phyloP scores from a whole-genome alignment of 257 asterid genomes.

The Scutellaria baicalensis region DNA sequence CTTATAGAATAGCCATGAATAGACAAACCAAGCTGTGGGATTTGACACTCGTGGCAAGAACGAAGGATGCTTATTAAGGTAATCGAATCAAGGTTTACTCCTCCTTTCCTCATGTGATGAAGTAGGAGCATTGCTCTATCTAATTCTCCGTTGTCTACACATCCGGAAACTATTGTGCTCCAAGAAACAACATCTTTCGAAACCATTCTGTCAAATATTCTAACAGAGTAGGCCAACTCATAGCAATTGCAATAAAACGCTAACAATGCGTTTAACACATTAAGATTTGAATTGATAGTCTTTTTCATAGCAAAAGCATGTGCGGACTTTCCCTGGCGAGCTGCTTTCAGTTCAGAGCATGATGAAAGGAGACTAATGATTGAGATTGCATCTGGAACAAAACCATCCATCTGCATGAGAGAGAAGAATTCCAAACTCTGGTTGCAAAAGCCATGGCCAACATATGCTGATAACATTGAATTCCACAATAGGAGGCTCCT shows the following conservation, averaged over 20 bases:
- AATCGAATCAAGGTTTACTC: slow-evolving; percentile 36
- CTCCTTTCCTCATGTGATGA: slow-evolving; percentile 34
- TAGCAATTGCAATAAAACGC: slow-evolving; percentile 33
- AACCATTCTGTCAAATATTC: slow-evolving; percentile 35
- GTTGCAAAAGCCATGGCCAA: slow-evolving; percentile 25
- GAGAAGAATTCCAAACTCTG: slow-evolving; percentile 33
- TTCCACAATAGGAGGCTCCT: slow-evolving; percentile 47
- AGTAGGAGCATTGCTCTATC: slow-evolving; percentile 33
- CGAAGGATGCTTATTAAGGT: slow-evolving; percentile 51
- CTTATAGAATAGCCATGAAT: slow-evolving; percentile 41
- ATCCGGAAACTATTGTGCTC: slow-evolving; percentile 57
- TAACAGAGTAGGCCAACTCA: slow-evolving; percentile 29
- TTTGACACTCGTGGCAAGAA: slow-evolving; percentile 24
- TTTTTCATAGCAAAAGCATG: slow-evolving; percentile 45
- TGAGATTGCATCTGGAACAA: slow-evolving; percentile 47
- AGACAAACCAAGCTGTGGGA: slow-evolving; percentile 28
- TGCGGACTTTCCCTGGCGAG: slow-evolving; percentile 46
- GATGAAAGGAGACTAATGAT: slow-evolving; percentile 41
- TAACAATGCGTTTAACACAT: slow-evolving; percentile 39
- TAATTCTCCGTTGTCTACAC: slow-evolving; percentile 31
- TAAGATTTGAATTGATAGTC: slow-evolving; percentile 28
- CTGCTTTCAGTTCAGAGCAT: slow-evolving; percentile 39
- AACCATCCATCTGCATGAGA: slow-evolving; percentile 51
- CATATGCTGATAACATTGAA: slow-evolving; percentile 54
- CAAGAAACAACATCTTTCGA: slow-evolving; percentile 37